phyloP scores from a whole-genome alignment of 257 asterid genomes.

The Scutellaria minor region DNA sequence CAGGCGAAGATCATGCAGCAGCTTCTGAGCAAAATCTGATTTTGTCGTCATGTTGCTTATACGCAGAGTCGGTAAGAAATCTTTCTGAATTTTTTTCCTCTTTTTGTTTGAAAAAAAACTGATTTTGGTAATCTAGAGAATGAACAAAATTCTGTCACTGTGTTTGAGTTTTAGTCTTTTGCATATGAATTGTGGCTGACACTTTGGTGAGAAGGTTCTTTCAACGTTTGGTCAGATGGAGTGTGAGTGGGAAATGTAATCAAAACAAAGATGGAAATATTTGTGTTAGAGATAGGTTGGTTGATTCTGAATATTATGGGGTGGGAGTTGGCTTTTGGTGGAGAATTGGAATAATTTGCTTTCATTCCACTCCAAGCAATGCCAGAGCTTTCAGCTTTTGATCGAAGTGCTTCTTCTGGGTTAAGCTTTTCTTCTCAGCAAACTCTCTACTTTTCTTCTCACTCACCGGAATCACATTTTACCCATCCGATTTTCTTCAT shows the following conservation, averaged over 20 bases:
- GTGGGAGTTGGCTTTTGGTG: conserved; percentile 35
- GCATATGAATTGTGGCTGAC: conserved; percentile 31
- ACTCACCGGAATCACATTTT: too few relatives aligned
- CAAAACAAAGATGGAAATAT: too few relatives aligned
- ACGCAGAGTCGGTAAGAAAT: not conserved
- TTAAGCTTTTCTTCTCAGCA: conserved; percentile 40
- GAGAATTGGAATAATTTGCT: conserved; percentile 46
- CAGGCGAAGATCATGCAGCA: conserved; percentile 75
- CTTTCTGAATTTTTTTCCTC: not conserved
- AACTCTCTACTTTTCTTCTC: conserved; percentile 1
- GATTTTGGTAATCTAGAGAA: conserved; percentile 24
- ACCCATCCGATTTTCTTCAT: too few relatives aligned
- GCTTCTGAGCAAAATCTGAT: conserved; percentile 87
- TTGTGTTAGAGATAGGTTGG: too few relatives aligned
- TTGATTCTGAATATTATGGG: conserved; percentile 29
- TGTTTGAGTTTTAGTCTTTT: conserved; percentile 34
- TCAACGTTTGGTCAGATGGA: conserved; percentile 54
- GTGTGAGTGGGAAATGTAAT: conserved; percentile 1
- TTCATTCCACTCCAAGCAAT: conserved; percentile 60
- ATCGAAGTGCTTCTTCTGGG: conserved; percentile 32
- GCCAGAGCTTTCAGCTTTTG: conserved; percentile 38
- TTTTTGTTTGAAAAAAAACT: not conserved
- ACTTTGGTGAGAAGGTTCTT: conserved; percentile 46
- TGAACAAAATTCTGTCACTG: conserved; percentile 39
- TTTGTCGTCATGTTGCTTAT: conserved; percentile 55